A percentile compares a stretch with the other conserved stretches of the same genome.
Evolutionary conservation across 1,284 basidiomycete genomes (phyloP).

Genomic region (Amylostereum areolatum): DNA sequence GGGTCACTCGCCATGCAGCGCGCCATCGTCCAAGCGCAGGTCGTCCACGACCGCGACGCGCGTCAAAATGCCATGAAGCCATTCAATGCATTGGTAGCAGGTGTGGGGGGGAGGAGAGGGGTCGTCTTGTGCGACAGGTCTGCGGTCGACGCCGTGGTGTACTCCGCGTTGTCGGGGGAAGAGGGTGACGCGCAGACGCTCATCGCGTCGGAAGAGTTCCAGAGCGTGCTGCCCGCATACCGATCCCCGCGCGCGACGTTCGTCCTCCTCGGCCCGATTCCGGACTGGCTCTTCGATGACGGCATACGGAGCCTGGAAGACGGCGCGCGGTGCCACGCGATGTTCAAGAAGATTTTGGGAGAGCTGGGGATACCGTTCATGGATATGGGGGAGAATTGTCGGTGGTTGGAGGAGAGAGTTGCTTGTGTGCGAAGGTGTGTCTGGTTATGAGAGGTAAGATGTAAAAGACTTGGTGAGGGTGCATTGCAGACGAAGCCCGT

Average conservation of each 20-base stretch:
- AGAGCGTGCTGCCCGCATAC: constrained; percentile 36
- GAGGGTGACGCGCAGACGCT: constrained; percentile 31
- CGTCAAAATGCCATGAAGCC: constrained; percentile 7
- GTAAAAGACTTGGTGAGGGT: no score
- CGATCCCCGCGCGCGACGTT: constrained; percentile 28
- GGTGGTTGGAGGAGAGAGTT: constrained; percentile 25
- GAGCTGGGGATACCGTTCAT: constrained; percentile 40
- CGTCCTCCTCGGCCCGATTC: constrained; percentile 47
- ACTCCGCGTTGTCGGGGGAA: constrained; percentile 40
- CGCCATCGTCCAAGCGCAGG: constrained; percentile 51
- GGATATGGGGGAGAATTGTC: constrained; percentile 39
- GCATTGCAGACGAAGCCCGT: no score
- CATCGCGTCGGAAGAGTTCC: constrained; percentile 31
- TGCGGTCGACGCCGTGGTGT: constrained; percentile 55
- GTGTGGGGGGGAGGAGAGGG: constrained; percentile 11
- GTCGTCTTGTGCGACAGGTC: constrained; percentile 58
- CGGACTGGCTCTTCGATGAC: constrained; percentile 57
- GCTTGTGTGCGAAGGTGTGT: constrained; percentile 3
- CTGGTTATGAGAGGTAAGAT: background rate
- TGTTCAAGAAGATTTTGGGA: constrained; percentile 33
- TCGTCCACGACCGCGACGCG: constrained; percentile 34
- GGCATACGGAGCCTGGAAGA: constrained; percentile 52
- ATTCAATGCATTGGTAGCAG: background rate
- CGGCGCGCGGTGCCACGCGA: constrained; percentile 33
- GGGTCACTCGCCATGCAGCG: constrained; percentile 51